phyloP scores from a whole-genome alignment of 345 rosid genomes.

The Corchorus capsularis region DNA sequence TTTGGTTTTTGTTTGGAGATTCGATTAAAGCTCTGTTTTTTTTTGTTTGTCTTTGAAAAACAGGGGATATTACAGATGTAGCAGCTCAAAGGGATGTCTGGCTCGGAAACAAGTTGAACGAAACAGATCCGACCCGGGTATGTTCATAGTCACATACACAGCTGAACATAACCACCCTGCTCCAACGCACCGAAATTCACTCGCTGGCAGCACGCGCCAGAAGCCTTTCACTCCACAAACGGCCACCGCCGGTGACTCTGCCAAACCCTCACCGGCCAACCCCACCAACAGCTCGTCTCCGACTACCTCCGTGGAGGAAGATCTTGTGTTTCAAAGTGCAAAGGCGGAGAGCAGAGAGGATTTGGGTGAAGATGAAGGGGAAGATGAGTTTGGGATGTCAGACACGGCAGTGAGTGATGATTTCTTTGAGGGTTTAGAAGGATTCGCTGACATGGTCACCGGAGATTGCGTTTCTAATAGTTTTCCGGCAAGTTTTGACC shows the following conservation, averaged over 20 bases:
- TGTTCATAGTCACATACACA: constrained; percentile 92
- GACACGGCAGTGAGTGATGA: constrained; percentile 73
- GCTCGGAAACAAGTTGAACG: constrained; percentile 99
- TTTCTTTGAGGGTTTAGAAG: constrained; percentile 82
- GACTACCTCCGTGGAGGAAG: constrained; percentile 64
- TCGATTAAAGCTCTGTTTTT: constrained; percentile 17
- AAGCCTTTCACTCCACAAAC: constrained; percentile 44
- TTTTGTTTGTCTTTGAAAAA: constrained; percentile 16
- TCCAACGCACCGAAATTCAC: constrained; percentile 92
- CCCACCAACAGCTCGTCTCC: constrained; percentile 39
- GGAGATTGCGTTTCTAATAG: constrained; percentile 52
- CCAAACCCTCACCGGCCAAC: constrained; percentile 33
- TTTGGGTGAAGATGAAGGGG: constrained; percentile 58
- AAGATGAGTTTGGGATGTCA: constrained; percentile 58
- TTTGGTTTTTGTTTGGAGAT: constrained; percentile 11
- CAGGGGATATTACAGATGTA: constrained; percentile 97
- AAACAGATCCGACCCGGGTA: constrained; percentile 89
- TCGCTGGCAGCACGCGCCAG: constrained; percentile 90
- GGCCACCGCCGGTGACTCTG: constrained; percentile 24
- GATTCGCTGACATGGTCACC: constrained; percentile 40
- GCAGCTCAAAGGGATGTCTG: constrained; percentile 92
- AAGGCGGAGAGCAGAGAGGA: constrained; percentile 57
- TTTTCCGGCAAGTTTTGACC: constrained; percentile 55
- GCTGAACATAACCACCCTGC: constrained; percentile 95
- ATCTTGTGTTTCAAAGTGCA: constrained; percentile 33